Conservation (phyloP, 768 basidiomycete species). For the Termitomyces sp. region DNA sequence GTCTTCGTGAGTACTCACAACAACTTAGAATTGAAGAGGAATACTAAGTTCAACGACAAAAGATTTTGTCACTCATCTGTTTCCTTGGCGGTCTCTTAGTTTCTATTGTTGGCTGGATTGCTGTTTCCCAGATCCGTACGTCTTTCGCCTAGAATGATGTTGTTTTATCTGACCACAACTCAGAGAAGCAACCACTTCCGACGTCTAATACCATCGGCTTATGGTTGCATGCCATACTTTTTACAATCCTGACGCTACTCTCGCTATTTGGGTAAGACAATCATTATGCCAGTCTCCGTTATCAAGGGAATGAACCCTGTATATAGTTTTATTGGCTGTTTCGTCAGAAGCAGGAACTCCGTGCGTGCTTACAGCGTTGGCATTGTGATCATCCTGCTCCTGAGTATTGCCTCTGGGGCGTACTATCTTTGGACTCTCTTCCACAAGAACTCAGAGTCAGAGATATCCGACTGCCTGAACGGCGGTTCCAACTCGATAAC, state of each 20-base stretch:
- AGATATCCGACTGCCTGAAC: slow-evolving; percentile 33
- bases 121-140: slow-evolving; percentile 39
- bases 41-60: not conserved
- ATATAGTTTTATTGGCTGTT: slow-evolving; percentile 36
- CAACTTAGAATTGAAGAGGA: not conserved
- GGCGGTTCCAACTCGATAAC: slow-evolving; percentile 21
- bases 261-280: slow-evolving; percentile 44
- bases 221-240: slow-evolving; percentile 41
- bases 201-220: slow-evolving; percentile 34
- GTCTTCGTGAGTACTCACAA: slow-evolving; percentile 39
- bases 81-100: slow-evolving; percentile 38
- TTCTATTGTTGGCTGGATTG: slow-evolving; percentile 40
- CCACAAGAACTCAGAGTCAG: slow-evolving; percentile 30
- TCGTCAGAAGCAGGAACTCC: slow-evolving; percentile 34
- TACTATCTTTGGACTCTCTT: slow-evolving; percentile 45
- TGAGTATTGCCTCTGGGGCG: slow-evolving; percentile 43
- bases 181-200: slow-evolving; percentile 30
- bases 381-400: slow-evolving; percentile 38
- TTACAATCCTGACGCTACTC: slow-evolving; percentile 40
- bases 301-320: not conserved
- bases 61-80: slow-evolving; percentile 40
- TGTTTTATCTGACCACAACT: not conserved
- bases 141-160: slow-evolving; percentile 4
- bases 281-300: not conserved
- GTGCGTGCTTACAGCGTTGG: slow-evolving; percentile 38